Base-by-base conservation (phyloP, 2,329 filamentous ascomycete genomes). In the Westerdykella ornata region DNA sequence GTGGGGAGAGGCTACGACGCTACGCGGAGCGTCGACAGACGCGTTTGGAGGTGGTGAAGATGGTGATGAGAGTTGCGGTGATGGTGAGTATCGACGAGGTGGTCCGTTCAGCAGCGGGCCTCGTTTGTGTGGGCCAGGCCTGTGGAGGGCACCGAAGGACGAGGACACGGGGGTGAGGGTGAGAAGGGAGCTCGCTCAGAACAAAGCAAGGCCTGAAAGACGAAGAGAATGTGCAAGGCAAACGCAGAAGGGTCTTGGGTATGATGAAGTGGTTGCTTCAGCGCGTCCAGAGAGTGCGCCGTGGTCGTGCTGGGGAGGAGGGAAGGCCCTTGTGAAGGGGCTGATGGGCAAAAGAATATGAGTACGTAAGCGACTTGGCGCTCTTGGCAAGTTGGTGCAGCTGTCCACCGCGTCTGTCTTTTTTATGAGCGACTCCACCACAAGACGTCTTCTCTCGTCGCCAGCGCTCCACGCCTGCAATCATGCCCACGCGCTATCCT, bases 91-190 rank as follows among this genome's bases (percentile, higher is more conserved):
- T 37, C 33, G 51, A 53, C 43, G 43, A 48, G 53, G 57, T 62
- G 60, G 58, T 53, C 59, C 52, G 57, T 55, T 49, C 50, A 44
- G 50, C 44, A 47, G 42, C 39, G 52, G 30, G n/a, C 30, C 30
- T 33, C 30, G 30, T 17, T 33, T 26, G 22, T 7, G 12, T 26
- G 22, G 22, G 22, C 34, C 35, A 33, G 30, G 30, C 9, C n/a
- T 13, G n/a, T 14, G 30, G 30, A 14, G 8, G 30, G n/a, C 12
- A 15, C 30, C 30, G 30, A 33, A 7, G n/a, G 8, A 4, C 2
- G 16, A 17, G 14, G n/a, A 17, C 9, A 33, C n/a, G 30, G 9
- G n/a, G n/a, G n/a, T n/a, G n/a, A n/a, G n/a, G 30, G 30, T 33
- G 30, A 33, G 16, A 17, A 26, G 22, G 12, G 22, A 11, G n/a